Evolutionary conservation across 345 rosid genomes (phyloP).

Genomic region (Toxicodendron radicans): DNA sequence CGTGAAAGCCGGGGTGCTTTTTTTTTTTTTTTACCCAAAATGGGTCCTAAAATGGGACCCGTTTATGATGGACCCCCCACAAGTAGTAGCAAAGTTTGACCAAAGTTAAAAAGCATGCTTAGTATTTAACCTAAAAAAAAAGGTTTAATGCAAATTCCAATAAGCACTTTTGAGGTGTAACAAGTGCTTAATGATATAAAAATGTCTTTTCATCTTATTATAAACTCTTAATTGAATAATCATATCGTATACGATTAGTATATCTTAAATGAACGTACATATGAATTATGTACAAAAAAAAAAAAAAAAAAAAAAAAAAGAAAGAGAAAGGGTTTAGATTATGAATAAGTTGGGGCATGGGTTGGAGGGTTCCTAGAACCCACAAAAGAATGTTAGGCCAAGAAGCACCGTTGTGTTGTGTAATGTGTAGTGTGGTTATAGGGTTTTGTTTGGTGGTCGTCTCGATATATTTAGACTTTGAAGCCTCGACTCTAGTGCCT

Average conservation of each 20-base stretch:
- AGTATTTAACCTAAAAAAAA: background rate
- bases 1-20: conserved; percentile 35
- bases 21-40: conserved; percentile 16
- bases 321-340: too few species aligned
- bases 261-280: too few species aligned
- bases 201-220: too few species aligned
- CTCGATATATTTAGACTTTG: conserved; percentile 34
- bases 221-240: too few species aligned
- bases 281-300: too few species aligned
- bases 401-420: conserved; percentile 4
- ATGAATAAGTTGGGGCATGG: too few species aligned
- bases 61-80: background rate
- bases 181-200: too few species aligned
- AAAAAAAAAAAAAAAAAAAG: too few species aligned
- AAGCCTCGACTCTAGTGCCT: conserved; percentile 38
- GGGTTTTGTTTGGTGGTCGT: conserved; percentile 30
- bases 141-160: too few species aligned
- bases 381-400: conserved; percentile 33
- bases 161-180: too few species aligned
- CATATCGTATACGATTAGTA: too few species aligned
- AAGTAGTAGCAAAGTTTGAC: conserved; percentile 22
- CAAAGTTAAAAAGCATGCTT: background rate
- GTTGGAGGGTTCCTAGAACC: conserved; percentile 19
- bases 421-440: conserved; percentile 2
- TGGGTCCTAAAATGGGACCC: conserved; percentile 1